These are phyloP conservation scores for Epichloe sibirici DNA, from an alignment of 2,329 filamentous ascomycete species.

Conservation along the genomic window DNA sequence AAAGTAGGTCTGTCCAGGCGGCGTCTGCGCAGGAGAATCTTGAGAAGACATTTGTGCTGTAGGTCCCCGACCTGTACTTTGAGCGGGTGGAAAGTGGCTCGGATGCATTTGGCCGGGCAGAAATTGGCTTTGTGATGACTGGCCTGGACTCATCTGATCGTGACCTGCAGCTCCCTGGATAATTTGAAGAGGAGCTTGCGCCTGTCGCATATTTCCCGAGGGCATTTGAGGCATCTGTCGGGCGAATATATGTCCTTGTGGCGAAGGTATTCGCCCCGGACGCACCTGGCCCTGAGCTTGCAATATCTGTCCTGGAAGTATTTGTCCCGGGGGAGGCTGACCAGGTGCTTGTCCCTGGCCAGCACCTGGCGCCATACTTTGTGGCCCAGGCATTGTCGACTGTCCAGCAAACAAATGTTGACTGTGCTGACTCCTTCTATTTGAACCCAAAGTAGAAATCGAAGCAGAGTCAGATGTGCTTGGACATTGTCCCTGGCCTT, in stretches of 20 bases:
- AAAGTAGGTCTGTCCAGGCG: neutral
- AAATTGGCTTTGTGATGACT: neutral
- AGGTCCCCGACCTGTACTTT: neutral
- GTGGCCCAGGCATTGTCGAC: neutral
- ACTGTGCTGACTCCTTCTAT: neutral
- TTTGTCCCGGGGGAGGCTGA: neutral
- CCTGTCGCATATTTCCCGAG: neutral
- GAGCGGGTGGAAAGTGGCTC: neutral
- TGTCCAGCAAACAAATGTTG: neutral
- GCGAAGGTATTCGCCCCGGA: neutral
- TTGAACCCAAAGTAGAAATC: neutral
- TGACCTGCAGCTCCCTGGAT: neutral
- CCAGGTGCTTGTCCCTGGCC: neutral
- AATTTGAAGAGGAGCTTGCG: neutral
- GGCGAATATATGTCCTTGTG: neutral
- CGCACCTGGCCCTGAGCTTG: neutral
- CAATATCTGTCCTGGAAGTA: neutral
- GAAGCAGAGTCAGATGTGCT: slow-evolving; percentile 3
- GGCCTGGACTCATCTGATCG: neutral
- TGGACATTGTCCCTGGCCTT: neutral
- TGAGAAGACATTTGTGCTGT: neutral
- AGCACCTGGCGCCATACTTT: neutral
- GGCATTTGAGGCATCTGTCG: neutral
- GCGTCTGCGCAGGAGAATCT: neutral
- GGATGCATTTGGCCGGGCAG: neutral